These are phyloP conservation scores for Cryptococcus maquisensis DNA, from an alignment of 1,284 basidiomycete species.

Conservation along the genomic window DNA sequence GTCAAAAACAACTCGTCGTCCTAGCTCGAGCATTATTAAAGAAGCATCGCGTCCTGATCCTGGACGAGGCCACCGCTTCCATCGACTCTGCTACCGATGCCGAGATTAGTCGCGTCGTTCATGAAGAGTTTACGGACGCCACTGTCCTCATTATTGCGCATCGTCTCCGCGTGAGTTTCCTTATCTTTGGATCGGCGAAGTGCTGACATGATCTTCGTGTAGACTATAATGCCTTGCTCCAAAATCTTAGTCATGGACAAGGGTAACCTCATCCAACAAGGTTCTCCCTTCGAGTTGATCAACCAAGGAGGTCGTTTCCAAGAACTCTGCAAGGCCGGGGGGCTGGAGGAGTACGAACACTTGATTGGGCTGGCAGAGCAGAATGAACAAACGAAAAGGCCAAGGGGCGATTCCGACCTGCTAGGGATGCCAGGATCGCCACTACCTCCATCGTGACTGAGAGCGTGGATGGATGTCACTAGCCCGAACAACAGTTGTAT, in stretches of 20 bases:
- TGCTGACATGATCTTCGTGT: background rate
- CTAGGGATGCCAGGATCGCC: too few species aligned
- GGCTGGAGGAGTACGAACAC: conserved; percentile 30
- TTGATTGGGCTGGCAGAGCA: conserved; percentile 21
- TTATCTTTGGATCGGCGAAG: background rate
- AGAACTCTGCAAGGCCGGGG: conserved; percentile 28
- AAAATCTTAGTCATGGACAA: conserved; percentile 41
- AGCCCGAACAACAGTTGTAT: too few species aligned
- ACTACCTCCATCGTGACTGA: too few species aligned
- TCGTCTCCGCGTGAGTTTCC: conserved; percentile 37
- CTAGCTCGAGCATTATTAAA: conserved; percentile 54
- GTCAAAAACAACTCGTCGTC: conserved; percentile 55
- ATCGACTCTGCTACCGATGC: conserved; percentile 48
- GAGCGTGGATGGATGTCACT: too few species aligned
- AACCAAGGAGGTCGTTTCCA: conserved; percentile 29
- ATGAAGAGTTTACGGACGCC: conserved; percentile 42
- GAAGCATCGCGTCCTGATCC: conserved; percentile 49
- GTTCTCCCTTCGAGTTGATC: conserved; percentile 30
- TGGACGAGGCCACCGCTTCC: conserved; percentile 54
- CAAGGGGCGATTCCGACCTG: too few species aligned
- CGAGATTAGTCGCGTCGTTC: conserved; percentile 47
- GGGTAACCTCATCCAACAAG: conserved; percentile 32
- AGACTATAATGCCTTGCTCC: conserved; percentile 39
- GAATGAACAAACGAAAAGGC: background rate
- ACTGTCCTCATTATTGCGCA: conserved; percentile 51